A percentile compares a stretch with the other conserved stretches of the same genome.
These are phyloP conservation scores for Castanospermum australe DNA, from an alignment of 306 rosid genomes.

Conservation along the genomic window DNA sequence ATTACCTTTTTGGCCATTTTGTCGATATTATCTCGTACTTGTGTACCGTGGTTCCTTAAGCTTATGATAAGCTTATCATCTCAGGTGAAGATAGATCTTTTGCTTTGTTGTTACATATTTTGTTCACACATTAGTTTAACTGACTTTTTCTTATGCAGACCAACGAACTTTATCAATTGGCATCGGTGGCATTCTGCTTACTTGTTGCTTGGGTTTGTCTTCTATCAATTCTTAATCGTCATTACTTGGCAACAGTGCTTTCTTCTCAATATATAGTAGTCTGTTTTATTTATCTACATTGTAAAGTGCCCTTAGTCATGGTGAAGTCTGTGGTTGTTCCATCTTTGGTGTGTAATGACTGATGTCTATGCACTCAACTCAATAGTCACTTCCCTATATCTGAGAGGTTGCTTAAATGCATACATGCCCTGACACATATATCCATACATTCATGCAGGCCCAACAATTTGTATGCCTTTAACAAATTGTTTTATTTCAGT, in stretches of 20 bases:
- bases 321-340: conserved; percentile 13
- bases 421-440: not conserved
- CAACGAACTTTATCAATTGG: conserved; percentile 93
- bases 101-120: conserved; percentile 17
- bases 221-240: conserved; percentile 29
- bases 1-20: conserved; percentile 67
- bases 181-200: conserved; percentile 97
- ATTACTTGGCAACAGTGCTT: conserved; percentile 5
- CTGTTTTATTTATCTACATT: conserved; percentile 6
- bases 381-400: conserved; percentile 7
- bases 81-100: conserved; percentile 58
- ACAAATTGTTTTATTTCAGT: conserved; percentile 60
- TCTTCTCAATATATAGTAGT: conserved; percentile 7
- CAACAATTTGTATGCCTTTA: conserved; percentile 21
- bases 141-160: conserved; percentile 59
- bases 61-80: conserved; percentile 96
- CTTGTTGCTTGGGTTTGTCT: conserved; percentile 92
- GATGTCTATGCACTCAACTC: not conserved
- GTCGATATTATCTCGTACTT: conserved; percentile 75
- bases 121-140: conserved; percentile 21
- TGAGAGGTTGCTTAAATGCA: not conserved
- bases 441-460: conserved; percentile 15
- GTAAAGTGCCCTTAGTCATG: conserved; percentile 3
- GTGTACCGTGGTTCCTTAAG: conserved; percentile 90
- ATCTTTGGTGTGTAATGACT: conserved; percentile 9